Percentiles rank a stretch among this genome's conserved stretches.
Conservation (phyloP, 2,329 filamentous ascomycete species). For the Diatrype stigma region DNA sequence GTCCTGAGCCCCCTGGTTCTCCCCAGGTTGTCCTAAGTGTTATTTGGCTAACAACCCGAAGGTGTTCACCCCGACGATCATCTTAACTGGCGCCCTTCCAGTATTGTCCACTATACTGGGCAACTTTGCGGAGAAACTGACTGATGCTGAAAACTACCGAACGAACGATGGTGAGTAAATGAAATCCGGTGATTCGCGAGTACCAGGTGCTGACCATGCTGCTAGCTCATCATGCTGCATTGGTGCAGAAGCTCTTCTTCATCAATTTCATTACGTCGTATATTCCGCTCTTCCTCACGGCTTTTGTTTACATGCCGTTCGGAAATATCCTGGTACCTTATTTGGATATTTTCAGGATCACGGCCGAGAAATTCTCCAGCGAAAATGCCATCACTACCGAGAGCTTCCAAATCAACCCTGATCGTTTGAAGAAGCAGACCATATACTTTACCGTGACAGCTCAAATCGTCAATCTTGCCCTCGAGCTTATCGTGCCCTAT, state of each 20-base stretch:
- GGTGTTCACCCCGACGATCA: slow-evolving; percentile 82
- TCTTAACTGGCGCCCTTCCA: slow-evolving; percentile 79
- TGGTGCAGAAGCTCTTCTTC: slow-evolving; percentile 91
- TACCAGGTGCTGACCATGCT: slow-evolving; percentile 13
- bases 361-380: slow-evolving; percentile 71
- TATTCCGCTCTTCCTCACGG: slow-evolving; percentile 84
- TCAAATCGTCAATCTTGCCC: slow-evolving; percentile 80
- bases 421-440: slow-evolving; percentile 81
- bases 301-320: slow-evolving; percentile 93
- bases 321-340: slow-evolving; percentile 79
- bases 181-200: neutral
- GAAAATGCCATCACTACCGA: slow-evolving; percentile 64
- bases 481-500: slow-evolving; percentile 82
- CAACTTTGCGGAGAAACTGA: slow-evolving; percentile 70
- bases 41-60: slow-evolving; percentile 31
- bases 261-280: slow-evolving; percentile 97
- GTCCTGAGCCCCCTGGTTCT: neutral
- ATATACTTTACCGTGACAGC: slow-evolving; percentile 96
- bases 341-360: slow-evolving; percentile 73
- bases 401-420: slow-evolving; percentile 77
- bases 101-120: slow-evolving; percentile 74
- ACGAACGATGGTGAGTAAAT: slow-evolving; percentile 61
- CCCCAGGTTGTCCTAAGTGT: neutral
- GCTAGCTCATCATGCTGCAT: slow-evolving; percentile 70
- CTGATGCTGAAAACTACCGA: slow-evolving; percentile 85